These are phyloP conservation scores for Plasmodium vivax DNA, from an alignment of 169 alveolate species.

Conservation along the genomic window DNA sequence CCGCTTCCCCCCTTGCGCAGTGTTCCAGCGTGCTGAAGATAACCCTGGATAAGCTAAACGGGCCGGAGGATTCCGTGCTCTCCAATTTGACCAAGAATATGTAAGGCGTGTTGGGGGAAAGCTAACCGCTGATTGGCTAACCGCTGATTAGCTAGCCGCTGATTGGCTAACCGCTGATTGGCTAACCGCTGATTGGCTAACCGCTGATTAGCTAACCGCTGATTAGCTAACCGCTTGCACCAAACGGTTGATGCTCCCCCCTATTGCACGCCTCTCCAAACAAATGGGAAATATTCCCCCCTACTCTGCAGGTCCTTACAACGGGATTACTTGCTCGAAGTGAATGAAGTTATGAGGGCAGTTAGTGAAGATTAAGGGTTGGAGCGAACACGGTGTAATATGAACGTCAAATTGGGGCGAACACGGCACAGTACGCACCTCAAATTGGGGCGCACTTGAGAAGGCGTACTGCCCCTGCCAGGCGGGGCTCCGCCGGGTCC, in stretches of 20 bases:
- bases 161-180: too few relatives aligned
- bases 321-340: conserved; percentile 3
- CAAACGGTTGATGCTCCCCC: not conserved
- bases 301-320: conserved; percentile 13
- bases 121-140: not conserved
- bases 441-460: not conserved
- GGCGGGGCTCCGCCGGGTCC: not conserved
- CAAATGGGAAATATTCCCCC: not conserved
- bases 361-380: not conserved
- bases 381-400: not conserved
- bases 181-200: not conserved
- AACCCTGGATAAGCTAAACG: conserved; percentile 20
- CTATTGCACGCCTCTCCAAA: not conserved
- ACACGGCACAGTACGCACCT: not conserved
- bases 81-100: conserved; percentile 17
- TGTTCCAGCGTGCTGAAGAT: not conserved
- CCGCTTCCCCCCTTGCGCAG: not conserved
- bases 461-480: not conserved
- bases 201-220: too few relatives aligned
- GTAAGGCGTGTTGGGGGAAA: not conserved
- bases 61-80: conserved; percentile 18
- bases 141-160: too few relatives aligned
- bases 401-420: not conserved
- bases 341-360: not conserved
- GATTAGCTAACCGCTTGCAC: not conserved